A percentile compares a stretch with the other conserved stretches of the same genome.
These are phyloP conservation scores for Puccinellia tenuiflora DNA, from an alignment of 176 grass and related monocot species.

Conservation along the genomic window DNA sequence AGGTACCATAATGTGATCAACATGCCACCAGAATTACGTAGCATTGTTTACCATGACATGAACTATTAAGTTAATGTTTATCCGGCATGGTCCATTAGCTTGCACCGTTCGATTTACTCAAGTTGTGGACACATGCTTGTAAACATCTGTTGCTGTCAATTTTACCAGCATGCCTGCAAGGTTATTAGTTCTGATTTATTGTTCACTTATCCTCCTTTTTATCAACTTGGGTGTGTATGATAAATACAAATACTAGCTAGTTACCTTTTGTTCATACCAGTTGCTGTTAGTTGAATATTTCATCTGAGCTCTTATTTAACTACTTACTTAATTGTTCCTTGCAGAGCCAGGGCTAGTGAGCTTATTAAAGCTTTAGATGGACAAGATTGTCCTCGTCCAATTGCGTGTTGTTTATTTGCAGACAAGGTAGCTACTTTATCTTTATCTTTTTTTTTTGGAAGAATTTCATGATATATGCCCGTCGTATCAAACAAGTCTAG, in stretches of 20 bases:
- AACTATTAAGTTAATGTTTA: neutral
- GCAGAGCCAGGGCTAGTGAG: conserved; percentile 41
- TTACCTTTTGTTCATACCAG: neutral
- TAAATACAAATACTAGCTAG: neutral
- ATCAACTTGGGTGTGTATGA: neutral
- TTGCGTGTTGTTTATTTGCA: conserved; percentile 39
- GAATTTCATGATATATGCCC: neutral
- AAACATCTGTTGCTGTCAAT: neutral
- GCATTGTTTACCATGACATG: neutral
- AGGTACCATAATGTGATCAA: conserved; percentile 7
- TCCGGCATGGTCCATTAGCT: neutral
- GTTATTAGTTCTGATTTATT: neutral
- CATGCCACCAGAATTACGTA: neutral
- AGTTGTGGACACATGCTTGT: neutral
- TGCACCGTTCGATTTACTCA: neutral
- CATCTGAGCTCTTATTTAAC: neutral
- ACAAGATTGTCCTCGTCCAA: conserved; percentile 38
- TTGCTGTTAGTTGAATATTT: conserved; percentile 4
- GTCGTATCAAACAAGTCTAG: neutral
- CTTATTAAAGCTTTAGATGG: conserved; percentile 55
- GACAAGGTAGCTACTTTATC: conserved; percentile 35
- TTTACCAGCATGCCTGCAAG: neutral
- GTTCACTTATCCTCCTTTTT: neutral
- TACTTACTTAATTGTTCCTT: conserved; percentile 3
- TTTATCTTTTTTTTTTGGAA: neutral